Base-by-base conservation (phyloP, 345 rosid species). In the Populus deltoides region DNA sequence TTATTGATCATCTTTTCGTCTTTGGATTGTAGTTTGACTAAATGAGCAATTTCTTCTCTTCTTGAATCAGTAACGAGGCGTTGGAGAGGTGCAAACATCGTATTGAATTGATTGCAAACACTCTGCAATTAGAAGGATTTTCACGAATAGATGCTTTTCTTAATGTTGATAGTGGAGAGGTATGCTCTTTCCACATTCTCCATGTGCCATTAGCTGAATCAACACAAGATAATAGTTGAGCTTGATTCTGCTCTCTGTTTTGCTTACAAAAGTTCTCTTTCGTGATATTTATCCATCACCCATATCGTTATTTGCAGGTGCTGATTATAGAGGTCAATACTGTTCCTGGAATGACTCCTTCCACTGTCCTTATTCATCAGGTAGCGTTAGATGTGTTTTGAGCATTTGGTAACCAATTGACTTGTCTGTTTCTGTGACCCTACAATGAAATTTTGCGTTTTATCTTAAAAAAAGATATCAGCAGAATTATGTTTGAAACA, bases 311-410 rank as follows among this genome's bases (percentile, higher is more conserved):
- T 69, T 72, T 86, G 78, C 89, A 93, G 98, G 92, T 95, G 59
- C 51, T 93, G 84, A 81, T 95, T 59, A 95, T 95, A 49, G 99
- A 95, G 88, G 99, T 90, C 68, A 93, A 93, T 78, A 93, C 98
- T 17, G 94, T 95, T 45, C 99, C 96, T 0, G 99, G 99, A 83
- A 95, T 93, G 99, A 92, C 98, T 79, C 97, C 97, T 45, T 94
- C 98, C 61, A 94, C 97, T 6, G 97, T 94, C 66, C 77, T 92
- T 83, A 93, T 94, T 83, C 98, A 94, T 82, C 97, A 91, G 97
- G 98, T 94, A 81, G 12, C 33, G 12, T 49, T 39, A 49, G 16
- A 38, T 53, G 8, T 72, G 43, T 76, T 68, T 47, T 10, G 45
- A 25, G 39, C 11, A 12, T 70, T 25, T 3, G 22, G 27, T 68